Percentiles rank a stretch among this genome's conserved stretches.
phyloP scores from a whole-genome alignment of 371 early-diverging fungal species.

The Dichotomocladium elegans region DNA sequence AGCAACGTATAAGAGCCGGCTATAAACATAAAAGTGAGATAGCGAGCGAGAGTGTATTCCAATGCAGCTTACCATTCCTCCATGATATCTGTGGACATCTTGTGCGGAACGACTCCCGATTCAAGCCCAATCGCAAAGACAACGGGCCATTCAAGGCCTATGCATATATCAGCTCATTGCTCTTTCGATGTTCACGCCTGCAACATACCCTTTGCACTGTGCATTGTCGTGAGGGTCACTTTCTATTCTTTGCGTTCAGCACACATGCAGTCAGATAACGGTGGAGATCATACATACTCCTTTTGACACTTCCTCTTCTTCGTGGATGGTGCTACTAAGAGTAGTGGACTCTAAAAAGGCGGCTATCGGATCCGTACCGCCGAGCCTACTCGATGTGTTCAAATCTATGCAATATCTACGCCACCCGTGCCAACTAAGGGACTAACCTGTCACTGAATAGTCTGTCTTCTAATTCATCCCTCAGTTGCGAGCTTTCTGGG shows the following conservation, averaged over 20 bases:
- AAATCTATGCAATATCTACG: background rate
- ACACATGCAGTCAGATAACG: background rate
- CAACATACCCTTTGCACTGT: slow-evolving; percentile 48
- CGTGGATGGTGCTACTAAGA: slow-evolving; percentile 15
- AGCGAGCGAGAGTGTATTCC: slow-evolving; percentile 62
- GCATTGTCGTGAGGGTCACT: slow-evolving; percentile 57
- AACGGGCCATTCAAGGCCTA: slow-evolving; percentile 63
- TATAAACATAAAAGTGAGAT: background rate
- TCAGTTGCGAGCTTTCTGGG: background rate
- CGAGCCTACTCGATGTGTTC: background rate
- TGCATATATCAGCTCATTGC: background rate
- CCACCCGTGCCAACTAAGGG: background rate
- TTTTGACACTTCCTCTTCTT: slow-evolving; percentile 26
- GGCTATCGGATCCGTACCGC: slow-evolving; percentile 10
- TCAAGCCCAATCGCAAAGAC: slow-evolving; percentile 55
- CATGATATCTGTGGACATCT: slow-evolving; percentile 13
- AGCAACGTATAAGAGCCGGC: slow-evolving; percentile 20
- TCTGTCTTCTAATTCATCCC: background rate
- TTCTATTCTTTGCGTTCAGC: too few species aligned
- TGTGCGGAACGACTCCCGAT: slow-evolving; percentile 46
- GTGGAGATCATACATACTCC: slow-evolving; percentile 10
- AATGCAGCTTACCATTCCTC: slow-evolving; percentile 40
- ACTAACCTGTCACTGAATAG: background rate
- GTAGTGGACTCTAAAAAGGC: slow-evolving; percentile 33
- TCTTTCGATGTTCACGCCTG: background rate